Evolutionary conservation across 176 grass and related monocot genomes (phyloP).

Genomic region (Phyllostachys edulis): DNA sequence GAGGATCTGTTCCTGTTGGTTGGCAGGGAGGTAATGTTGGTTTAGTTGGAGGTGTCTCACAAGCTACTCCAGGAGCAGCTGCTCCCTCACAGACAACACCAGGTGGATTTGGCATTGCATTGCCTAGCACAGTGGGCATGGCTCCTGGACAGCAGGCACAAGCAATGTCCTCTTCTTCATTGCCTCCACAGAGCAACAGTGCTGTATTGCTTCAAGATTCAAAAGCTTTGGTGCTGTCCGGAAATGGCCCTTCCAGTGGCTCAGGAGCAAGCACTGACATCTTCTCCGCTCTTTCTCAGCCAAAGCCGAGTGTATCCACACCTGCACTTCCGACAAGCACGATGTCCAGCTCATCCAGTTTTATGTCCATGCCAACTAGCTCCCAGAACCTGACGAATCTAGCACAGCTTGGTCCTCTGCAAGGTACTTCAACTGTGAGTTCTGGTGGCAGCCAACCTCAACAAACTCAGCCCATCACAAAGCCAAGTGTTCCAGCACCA

Average conservation of each 20-base stretch:
- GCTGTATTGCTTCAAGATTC: conserved; percentile 49
- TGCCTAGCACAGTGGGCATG: conserved; percentile 48
- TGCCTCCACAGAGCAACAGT: conserved; percentile 51
- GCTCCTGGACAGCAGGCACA: conserved; percentile 55
- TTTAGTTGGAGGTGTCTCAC: conserved; percentile 42
- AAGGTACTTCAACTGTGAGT: conserved; percentile 34
- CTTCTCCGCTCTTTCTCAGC: conserved; percentile 71
- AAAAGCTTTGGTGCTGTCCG: conserved; percentile 65
- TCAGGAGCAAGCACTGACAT: conserved; percentile 57
- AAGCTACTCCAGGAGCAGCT: conserved; percentile 40
- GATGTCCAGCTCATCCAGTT: conserved; percentile 35
- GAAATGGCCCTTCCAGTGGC: conserved; percentile 62
- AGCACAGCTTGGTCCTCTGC: conserved; percentile 58
- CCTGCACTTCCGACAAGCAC: conserved; percentile 32
- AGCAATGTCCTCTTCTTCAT: conserved; percentile 51
- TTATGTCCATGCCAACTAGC: conserved; percentile 45
- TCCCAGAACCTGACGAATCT: conserved; percentile 57
- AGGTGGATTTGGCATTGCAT: conserved; percentile 57
- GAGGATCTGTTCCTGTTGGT: conserved; percentile 52
- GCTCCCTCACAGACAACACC: conserved; percentile 38
- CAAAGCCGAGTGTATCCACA: conserved; percentile 40
- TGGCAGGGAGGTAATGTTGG: conserved; percentile 58
- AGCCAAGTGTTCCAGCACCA: conserved; percentile 35
- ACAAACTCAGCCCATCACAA: conserved; percentile 50
- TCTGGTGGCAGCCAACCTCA: conserved; percentile 54